Evolutionary conservation across 805 yeast species (phyloP).

Genomic region (Zygosaccharomyces bisporus): DNA sequence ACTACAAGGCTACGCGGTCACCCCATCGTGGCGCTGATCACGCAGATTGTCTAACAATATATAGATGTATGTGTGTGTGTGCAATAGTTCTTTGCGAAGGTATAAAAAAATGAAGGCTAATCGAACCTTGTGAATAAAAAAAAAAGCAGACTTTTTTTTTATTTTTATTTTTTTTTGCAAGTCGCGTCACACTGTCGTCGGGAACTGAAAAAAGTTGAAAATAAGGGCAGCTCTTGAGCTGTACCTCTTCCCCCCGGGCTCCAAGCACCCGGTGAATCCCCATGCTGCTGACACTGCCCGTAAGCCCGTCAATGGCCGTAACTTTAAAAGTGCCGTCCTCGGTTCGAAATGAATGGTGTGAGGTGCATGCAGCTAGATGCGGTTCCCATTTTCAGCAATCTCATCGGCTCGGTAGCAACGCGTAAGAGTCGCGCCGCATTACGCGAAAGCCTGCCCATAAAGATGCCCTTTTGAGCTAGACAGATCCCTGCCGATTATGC

Average conservation of each 20-base stretch:
- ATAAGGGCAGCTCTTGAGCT: background rate
- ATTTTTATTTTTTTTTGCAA: background rate
- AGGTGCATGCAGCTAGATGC: background rate
- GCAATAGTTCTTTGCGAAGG: too few relatives aligned
- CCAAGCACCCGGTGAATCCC: background rate
- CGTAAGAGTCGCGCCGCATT: conserved; percentile 1
- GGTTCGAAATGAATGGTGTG: conserved; percentile 2
- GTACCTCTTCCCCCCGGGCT: too few relatives aligned
- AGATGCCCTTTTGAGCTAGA: background rate
- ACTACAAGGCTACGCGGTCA: too few relatives aligned
- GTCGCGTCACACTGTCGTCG: conserved; percentile 8
- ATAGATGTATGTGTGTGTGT: too few relatives aligned
- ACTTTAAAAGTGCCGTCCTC: background rate
- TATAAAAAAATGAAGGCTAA: too few relatives aligned
- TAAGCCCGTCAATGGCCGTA: background rate
- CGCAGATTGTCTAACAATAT: too few relatives aligned
- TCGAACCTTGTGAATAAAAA: too few relatives aligned
- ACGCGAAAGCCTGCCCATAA: background rate
- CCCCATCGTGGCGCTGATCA: too few relatives aligned
- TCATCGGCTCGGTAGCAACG: background rate
- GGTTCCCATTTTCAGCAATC: conserved; percentile 4
- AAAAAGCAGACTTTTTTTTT: background rate
- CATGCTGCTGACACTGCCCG: background rate
- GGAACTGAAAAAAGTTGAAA: too few relatives aligned
- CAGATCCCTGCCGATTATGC: background rate